Evolutionary conservation across 2,329 filamentous ascomycete genomes (phyloP), one percentile per base, ranked within the genome.

Genomic region (Fusarium acutatum): DNA sequence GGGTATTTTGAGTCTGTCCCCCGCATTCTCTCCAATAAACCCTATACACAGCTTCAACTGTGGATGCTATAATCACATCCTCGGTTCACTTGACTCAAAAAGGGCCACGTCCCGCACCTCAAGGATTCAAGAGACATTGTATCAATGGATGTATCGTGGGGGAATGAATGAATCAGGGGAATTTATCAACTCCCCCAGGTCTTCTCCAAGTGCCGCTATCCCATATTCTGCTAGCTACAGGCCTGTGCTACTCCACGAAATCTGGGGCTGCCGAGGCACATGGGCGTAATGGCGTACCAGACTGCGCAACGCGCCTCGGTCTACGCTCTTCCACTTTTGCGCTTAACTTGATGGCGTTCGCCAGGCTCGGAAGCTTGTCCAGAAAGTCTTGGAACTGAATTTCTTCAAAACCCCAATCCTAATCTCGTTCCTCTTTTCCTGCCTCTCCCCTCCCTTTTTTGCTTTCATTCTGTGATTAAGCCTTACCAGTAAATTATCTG

Each of bases 201-300:
- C 50, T 40, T 50, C 34, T 38, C 43, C 38, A 68, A 52, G 43
- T 28, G 58, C 41, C 67, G 65, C 67, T 69, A 69, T 67, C 56
- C 67, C 65, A 22, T 53, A 69, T 69, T 69, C 65, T 65, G 67
- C 32, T 66, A 67, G 50, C 32, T 60, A 58, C 18, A 22, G 32
- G 44, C 52, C 46, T 44, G 63, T 68, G 52, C 63, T 67, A 68
- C 65, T 68, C 66, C 66, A 70, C 30, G 64, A 77, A 78, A 78
- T 73, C 76, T 78, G 76, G 76, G 75, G 76, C 76, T 78, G 75
- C 76, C 76, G 76, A 78, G 76, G 76, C 75, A 74, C 76, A 74
- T 70, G 63, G 56, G 74, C 70, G 57, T 49, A 60, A 50, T 59
- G n/a, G 60, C 50, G 41, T 58, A 28, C 60, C 50, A 46, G 43